A percentile compares a stretch with the other conserved stretches of the same genome.
These are phyloP conservation scores for Erysimum cheiranthoides DNA, from an alignment of 345 rosid species.

Conservation along the genomic window DNA sequence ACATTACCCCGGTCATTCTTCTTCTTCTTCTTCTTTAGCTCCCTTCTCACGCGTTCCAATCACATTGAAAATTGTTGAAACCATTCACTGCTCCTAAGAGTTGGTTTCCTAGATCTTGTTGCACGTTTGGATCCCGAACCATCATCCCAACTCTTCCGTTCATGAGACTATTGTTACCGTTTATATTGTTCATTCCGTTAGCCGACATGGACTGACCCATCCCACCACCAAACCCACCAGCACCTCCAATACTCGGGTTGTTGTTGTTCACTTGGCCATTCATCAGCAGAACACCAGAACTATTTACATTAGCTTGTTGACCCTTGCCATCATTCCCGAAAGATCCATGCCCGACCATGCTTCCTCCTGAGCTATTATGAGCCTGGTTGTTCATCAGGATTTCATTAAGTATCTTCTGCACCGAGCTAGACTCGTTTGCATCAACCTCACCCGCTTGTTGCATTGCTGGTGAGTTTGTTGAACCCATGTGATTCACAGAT, in stretches of 20 bases:
- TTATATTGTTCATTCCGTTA: conserved; percentile 61
- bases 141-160: conserved; percentile 78
- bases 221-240: conserved; percentile 58
- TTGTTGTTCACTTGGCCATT: conserved; percentile 57
- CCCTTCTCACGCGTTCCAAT: conserved; percentile 62
- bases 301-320: conserved; percentile 48
- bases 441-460: conserved; percentile 75
- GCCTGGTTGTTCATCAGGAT: conserved; percentile 74
- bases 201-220: conserved; percentile 61
- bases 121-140: conserved; percentile 69
- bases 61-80: conserved; percentile 76
- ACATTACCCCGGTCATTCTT: conserved; percentile 9
- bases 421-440: conserved; percentile 74
- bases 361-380: conserved; percentile 50
- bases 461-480: conserved; percentile 64
- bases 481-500: conserved; percentile 61
- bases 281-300: conserved; percentile 58
- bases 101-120: conserved; percentile 83
- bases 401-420: conserved; percentile 84
- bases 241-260: conserved; percentile 52
- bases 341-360: conserved; percentile 64
- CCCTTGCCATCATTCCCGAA: conserved; percentile 64
- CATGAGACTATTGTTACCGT: conserved; percentile 54
- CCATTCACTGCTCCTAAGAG: conserved; percentile 80
- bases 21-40: background rate